A percentile compares a stretch with the other conserved stretches of the same genome.
Evolutionary conservation across 192 early-diverging fungal species (phyloP).

Genomic region (Coemansia sp.): DNA sequence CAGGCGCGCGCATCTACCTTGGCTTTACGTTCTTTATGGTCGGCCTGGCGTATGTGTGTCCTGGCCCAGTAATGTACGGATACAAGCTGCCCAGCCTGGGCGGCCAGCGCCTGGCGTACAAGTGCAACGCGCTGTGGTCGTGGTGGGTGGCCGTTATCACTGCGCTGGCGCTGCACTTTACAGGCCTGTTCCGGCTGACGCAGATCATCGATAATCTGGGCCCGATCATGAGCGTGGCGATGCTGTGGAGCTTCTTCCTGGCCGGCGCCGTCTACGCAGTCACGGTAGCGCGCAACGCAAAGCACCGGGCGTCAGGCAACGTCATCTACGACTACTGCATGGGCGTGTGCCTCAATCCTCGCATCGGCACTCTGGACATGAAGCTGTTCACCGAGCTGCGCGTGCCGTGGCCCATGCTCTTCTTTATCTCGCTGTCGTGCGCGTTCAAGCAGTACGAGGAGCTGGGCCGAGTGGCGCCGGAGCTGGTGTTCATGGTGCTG

Average conservation of each 20-base stretch:
- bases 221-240: constrained; percentile 64
- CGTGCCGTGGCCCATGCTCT: constrained; percentile 83
- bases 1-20: constrained; percentile 60
- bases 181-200: constrained; percentile 61
- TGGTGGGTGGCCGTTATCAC: constrained; percentile 58
- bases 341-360: constrained; percentile 93
- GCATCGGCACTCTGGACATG: constrained; percentile 80
- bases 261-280: constrained; percentile 54
- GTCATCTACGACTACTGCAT: constrained; percentile 92
- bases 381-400: constrained; percentile 94
- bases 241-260: constrained; percentile 69
- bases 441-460: constrained; percentile 78
- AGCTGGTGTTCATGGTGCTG: constrained; percentile 71
- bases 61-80: constrained; percentile 66
- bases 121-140: constrained; percentile 79
- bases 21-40: constrained; percentile 61
- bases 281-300: constrained; percentile 78
- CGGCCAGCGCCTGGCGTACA: constrained; percentile 78
- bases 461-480: constrained; percentile 73
- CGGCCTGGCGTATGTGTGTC: constrained; percentile 62
- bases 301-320: constrained; percentile 68
- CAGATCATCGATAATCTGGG: constrained; percentile 64
- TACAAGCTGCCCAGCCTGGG: constrained; percentile 68
- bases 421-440: constrained; percentile 67
- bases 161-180: constrained; percentile 64